Conservation (phyloP, 2,329 filamentous ascomycete genomes). For the Cadophora malorum region DNA sequence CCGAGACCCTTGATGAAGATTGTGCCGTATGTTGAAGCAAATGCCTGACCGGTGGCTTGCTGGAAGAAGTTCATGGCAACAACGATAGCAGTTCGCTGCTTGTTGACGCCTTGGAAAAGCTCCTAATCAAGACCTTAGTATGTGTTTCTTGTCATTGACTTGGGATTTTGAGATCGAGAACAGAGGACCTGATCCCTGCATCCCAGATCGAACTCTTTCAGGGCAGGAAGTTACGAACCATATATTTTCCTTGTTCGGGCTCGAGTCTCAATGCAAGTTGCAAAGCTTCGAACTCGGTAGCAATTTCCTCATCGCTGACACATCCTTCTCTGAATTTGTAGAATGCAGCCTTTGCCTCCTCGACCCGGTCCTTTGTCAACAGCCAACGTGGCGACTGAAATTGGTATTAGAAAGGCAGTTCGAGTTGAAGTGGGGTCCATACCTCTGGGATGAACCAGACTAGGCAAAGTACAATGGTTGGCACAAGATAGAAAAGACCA, state of each 20-base stretch:
- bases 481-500: conserved; percentile 1
- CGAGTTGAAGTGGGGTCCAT: not conserved
- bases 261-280: conserved; percentile 7
- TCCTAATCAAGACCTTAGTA: not conserved
- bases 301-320: conserved; percentile 15
- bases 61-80: conserved; percentile 16
- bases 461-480: not conserved
- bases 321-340: conserved; percentile 9
- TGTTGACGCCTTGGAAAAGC: conserved; percentile 8
- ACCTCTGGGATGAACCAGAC: conserved; percentile 13
- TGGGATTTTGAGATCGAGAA: no score
- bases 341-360: conserved; percentile 5
- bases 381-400: conserved; percentile 8
- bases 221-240: not conserved
- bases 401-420: not conserved
- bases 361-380: conserved; percentile 8
- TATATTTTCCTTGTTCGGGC: conserved; percentile 12
- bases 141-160: no score
- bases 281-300: conserved; percentile 11
- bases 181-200: no score
- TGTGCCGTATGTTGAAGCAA: conserved; percentile 6
- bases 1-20: conserved; percentile 11
- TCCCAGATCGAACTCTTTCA: no score
- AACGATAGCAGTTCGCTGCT: conserved; percentile 3
- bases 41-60: conserved; percentile 12